These are phyloP conservation scores for Nadsonia fulvescens DNA, from an alignment of 805 yeast genomes.

Conservation along the genomic window DNA sequence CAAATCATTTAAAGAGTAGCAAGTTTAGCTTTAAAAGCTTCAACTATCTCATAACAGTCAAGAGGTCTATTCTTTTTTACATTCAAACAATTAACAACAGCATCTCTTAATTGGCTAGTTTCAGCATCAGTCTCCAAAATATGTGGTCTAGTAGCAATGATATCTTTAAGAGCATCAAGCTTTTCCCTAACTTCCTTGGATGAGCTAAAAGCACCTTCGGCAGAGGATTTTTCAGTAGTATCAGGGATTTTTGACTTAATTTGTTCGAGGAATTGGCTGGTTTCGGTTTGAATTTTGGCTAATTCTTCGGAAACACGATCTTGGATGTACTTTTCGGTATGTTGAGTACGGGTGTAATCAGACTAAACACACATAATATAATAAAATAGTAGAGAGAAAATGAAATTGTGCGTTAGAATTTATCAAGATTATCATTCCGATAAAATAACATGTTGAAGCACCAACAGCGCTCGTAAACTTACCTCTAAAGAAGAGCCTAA, in stretches of 20 bases:
- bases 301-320: conserved; percentile 19
- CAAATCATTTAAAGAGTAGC: no score
- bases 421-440: neutral
- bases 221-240: conserved; percentile 8
- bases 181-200: conserved; percentile 12
- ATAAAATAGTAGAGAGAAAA: neutral
- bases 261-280: conserved; percentile 13
- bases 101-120: conserved; percentile 13
- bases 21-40: conserved; percentile 11
- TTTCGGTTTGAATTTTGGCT: conserved; percentile 15
- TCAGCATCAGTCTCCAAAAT: conserved; percentile 15
- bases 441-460: neutral
- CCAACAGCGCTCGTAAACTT: no score
- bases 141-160: conserved; percentile 16
- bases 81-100: conserved; percentile 16
- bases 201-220: conserved; percentile 8
- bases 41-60: conserved; percentile 17
- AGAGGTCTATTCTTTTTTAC: conserved; percentile 16
- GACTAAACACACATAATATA: conserved; percentile 10
- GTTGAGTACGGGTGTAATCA: conserved; percentile 20
- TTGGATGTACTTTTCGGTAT: conserved; percentile 18
- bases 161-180: conserved; percentile 15
- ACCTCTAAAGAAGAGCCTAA: conserved; percentile 17
- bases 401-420: conserved; percentile 3
- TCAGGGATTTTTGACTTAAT: conserved; percentile 8